phyloP scores from a whole-genome alignment of 176 grass and related monocot species.

The Oryza australiensis region DNA sequence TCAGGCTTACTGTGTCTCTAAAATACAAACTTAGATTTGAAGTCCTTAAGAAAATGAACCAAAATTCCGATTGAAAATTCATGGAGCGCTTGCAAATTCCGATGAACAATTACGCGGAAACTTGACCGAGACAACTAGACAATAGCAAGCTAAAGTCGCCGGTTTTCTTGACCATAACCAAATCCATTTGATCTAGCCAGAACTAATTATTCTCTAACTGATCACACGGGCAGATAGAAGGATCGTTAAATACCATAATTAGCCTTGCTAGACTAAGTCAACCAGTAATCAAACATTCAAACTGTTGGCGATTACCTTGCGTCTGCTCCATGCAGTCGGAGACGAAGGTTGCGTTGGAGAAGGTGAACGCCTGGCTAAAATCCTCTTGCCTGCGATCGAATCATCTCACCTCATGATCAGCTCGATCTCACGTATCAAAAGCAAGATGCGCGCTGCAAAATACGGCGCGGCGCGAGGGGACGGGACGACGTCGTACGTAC shows the following conservation, averaged over 20 bases:
- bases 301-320: conserved; percentile 31
- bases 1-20: not conserved
- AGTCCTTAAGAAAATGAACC: too few species aligned
- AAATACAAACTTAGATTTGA: too few species aligned
- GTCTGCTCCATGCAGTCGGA: conserved; percentile 43
- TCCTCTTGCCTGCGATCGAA: conserved; percentile 52
- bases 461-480: not conserved
- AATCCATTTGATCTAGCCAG: not conserved
- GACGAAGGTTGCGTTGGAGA: conserved; percentile 41
- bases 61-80: too few species aligned
- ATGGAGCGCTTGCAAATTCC: not conserved
- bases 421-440: not conserved
- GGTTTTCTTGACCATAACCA: not conserved
- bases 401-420: not conserved
- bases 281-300: not conserved
- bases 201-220: not conserved
- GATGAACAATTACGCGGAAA: not conserved
- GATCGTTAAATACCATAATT: not conserved
- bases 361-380: conserved; percentile 56
- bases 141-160: not conserved
- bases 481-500: conserved; percentile 26
- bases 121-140: not conserved
- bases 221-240: not conserved
- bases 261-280: not conserved
- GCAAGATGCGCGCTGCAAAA: not conserved